Evolutionary conservation across 2,329 filamentous ascomycete species (phyloP).

Genomic region (Cadophora malorum): DNA sequence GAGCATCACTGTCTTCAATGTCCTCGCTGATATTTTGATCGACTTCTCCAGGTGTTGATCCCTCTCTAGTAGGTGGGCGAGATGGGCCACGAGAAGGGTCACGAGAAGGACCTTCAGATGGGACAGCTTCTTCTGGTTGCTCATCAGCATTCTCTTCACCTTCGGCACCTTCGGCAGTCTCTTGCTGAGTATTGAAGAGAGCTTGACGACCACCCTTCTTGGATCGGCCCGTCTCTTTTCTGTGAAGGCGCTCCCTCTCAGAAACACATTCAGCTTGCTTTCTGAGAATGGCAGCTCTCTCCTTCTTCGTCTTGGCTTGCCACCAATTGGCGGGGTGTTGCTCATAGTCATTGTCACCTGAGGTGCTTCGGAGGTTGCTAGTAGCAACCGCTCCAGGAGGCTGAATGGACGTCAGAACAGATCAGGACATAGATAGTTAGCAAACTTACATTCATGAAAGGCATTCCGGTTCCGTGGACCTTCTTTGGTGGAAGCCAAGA

Average conservation of each 20-base stretch:
- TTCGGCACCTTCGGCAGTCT: conserved; percentile 21
- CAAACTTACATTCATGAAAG: conserved; percentile 26
- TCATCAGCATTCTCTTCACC: conserved; percentile 24
- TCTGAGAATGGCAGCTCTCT: conserved; percentile 12
- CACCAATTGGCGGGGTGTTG: conserved; percentile 40
- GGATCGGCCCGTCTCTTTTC: conserved; percentile 4
- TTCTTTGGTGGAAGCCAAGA: conserved; percentile 20
- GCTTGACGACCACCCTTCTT: conserved; percentile 20
- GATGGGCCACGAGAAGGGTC: conserved; percentile 13
- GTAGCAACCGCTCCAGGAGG: conserved; percentile 13
- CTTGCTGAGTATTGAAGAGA: conserved; percentile 23
- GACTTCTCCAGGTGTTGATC: conserved; percentile 14
- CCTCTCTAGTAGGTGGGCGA: conserved; percentile 15
- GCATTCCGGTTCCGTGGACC: conserved; percentile 28
- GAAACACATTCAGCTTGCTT: conserved; percentile 21
- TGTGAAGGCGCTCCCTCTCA: conserved; percentile 17
- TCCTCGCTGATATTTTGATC: conserved; percentile 31
- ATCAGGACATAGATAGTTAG: background rate
- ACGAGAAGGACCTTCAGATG: background rate
- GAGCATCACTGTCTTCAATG: conserved; percentile 34
- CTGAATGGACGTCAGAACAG: conserved; percentile 24
- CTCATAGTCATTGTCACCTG: conserved; percentile 33
- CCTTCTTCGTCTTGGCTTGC: conserved; percentile 28
- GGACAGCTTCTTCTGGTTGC: conserved; percentile 18
- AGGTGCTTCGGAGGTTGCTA: conserved; percentile 9